phyloP scores from a whole-genome alignment of 108 stramenopile species.

The Skeletonema costatum region DNA sequence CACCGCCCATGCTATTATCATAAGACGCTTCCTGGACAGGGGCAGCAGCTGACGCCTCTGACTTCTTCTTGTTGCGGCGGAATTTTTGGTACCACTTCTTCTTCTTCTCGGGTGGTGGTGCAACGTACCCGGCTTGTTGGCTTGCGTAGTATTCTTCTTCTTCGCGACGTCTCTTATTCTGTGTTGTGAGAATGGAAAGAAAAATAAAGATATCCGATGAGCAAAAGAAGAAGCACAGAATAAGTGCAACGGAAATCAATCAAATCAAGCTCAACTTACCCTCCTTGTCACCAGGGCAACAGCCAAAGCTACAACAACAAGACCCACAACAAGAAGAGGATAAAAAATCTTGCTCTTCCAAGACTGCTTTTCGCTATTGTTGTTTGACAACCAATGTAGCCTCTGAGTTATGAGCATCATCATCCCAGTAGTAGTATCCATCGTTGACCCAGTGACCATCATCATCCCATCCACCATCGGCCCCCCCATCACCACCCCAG shows the following conservation, averaged over 20 bases:
- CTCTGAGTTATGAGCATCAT: neutral
- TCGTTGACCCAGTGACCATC: neutral
- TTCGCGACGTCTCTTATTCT: constrained; percentile 2
- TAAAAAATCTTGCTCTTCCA: neutral
- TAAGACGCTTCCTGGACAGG: neutral
- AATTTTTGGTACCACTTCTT: neutral
- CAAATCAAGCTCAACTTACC: constrained; percentile 3
- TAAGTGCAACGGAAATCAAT: neutral
- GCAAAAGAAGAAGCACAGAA: neutral
- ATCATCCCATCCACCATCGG: no score
- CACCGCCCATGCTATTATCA: neutral
- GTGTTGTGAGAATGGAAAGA: neutral
- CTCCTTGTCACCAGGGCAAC: constrained; percentile 8
- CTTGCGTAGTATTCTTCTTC: neutral
- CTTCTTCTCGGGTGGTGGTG: neutral
- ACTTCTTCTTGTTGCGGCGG: neutral
- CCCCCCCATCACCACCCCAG: neutral
- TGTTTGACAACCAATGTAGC: neutral
- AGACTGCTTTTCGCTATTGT: neutral
- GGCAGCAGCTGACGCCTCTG: neutral
- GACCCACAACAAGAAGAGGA: constrained; percentile 3
- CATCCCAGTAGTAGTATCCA: neutral
- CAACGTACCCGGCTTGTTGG: neutral
- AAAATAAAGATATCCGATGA: neutral
- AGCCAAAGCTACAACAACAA: constrained; percentile 9